Conservation (phyloP, 2,329 filamentous ascomycete genomes). For the Calonectria pteridis region DNA sequence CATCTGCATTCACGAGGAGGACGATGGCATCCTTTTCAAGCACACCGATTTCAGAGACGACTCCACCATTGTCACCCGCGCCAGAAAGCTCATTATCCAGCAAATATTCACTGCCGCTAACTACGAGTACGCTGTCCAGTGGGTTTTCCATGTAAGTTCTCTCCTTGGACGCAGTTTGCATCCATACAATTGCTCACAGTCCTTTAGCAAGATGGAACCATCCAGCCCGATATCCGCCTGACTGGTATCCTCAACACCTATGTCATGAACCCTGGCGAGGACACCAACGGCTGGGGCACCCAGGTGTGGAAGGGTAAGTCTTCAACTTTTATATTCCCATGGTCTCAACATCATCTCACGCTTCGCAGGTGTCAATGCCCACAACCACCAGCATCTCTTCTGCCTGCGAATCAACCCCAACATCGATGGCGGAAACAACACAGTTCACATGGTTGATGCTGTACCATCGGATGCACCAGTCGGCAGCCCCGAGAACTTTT, state of each 20-base stretch:
- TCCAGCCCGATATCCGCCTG: conserved; percentile 91
- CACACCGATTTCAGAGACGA: conserved; percentile 95
- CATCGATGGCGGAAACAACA: conserved; percentile 87
- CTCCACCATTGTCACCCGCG: conserved; percentile 86
- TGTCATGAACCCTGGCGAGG: conserved; percentile 81
- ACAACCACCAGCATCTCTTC: conserved; percentile 97
- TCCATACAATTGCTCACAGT: background rate
- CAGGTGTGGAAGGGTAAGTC: conserved; percentile 78
- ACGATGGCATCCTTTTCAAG: conserved; percentile 92
- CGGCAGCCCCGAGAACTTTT: conserved; percentile 84
- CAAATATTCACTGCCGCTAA: conserved; percentile 97
- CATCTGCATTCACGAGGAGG: conserved; percentile 95
- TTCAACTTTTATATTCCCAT: background rate
- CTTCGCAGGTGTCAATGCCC: conserved; percentile 75
- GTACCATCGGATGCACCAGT: conserved; percentile 78
- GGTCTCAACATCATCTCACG: background rate
- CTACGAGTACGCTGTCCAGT: conserved; percentile 85
- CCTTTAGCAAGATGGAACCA: conserved; percentile 80
- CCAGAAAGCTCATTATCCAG: conserved; percentile 86
- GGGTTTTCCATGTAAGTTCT: conserved; percentile 72
- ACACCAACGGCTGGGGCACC: conserved; percentile 88
- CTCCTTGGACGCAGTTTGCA: background rate
- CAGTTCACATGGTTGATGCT: conserved; percentile 86
- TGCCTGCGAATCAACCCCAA: conserved; percentile 90
- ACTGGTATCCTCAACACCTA: conserved; percentile 96